Evolutionary conservation across 192 early-diverging fungal species (phyloP).

Genomic region (Backusella parvicylindrica): DNA sequence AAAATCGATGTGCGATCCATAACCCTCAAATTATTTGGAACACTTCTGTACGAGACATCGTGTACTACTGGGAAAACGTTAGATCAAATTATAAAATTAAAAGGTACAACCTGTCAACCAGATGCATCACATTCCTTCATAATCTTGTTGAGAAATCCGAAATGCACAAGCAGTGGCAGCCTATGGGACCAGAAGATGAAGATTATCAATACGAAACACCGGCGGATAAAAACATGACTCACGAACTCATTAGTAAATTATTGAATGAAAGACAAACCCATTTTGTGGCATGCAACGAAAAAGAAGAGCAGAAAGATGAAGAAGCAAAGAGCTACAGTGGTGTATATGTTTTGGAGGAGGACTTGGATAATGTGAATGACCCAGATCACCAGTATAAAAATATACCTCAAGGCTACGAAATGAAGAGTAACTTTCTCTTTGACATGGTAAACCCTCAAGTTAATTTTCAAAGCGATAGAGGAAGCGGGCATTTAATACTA

Average conservation of each 20-base stretch:
- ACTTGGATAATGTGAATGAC: slow-evolving; percentile 26
- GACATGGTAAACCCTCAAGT: slow-evolving; percentile 69
- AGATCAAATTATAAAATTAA: slow-evolving; percentile 58
- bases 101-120: slow-evolving; percentile 76
- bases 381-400: slow-evolving; percentile 44
- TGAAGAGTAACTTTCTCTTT: slow-evolving; percentile 52
- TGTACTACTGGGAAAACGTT: slow-evolving; percentile 70
- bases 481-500: slow-evolving; percentile 48
- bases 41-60: slow-evolving; percentile 68
- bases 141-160: slow-evolving; percentile 44
- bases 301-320: slow-evolving; percentile 20
- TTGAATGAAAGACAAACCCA: slow-evolving; percentile 36
- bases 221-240: slow-evolving; percentile 22
- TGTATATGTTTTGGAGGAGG: not conserved
- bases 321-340: not conserved
- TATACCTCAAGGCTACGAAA: slow-evolving; percentile 47
- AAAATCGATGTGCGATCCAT: slow-evolving; percentile 76
- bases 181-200: slow-evolving; percentile 1
- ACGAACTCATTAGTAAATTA: slow-evolving; percentile 41
- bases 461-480: slow-evolving; percentile 52
- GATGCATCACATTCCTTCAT: slow-evolving; percentile 65
- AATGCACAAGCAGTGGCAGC: not conserved
- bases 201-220: not conserved
- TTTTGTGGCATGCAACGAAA: slow-evolving; percentile 39
- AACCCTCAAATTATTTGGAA: slow-evolving; percentile 85